These are phyloP conservation scores for Tephrocybe rancida DNA, from an alignment of 768 basidiomycete genomes.

Conservation along the genomic window DNA sequence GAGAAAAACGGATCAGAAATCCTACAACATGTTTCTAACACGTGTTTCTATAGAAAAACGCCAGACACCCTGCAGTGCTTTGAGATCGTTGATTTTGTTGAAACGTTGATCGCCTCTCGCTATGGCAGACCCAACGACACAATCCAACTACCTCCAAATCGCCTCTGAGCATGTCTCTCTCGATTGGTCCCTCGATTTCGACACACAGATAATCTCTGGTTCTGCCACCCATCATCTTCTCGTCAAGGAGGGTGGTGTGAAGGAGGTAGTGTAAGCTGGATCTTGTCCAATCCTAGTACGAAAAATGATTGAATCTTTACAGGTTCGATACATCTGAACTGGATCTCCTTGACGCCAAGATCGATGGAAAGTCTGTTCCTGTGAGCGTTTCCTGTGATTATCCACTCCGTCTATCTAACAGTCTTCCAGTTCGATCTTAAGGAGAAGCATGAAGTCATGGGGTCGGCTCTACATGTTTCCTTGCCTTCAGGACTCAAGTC, in stretches of 20 bases:
- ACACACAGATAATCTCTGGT: conserved; percentile 48
- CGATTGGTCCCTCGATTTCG: conserved; percentile 82
- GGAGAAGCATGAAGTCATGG: conserved; percentile 69
- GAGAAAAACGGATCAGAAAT: no score
- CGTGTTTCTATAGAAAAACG: no score
- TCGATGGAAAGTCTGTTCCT: conserved; percentile 49
- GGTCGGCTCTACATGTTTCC: conserved; percentile 68
- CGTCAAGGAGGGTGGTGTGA: conserved; percentile 53
- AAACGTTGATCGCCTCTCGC: no score
- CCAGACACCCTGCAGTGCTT: no score
- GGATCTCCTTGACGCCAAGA: conserved; percentile 53
- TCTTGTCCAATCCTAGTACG: not conserved
- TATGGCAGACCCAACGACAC: conserved; percentile 72
- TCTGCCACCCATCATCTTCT: conserved; percentile 63
- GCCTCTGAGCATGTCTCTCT: conserved; percentile 68
- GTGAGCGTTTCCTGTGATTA: conserved; percentile 33
- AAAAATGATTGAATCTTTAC: not conserved
- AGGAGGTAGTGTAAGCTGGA: conserved; percentile 59
- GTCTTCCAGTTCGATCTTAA: conserved; percentile 54
- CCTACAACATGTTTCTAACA: no score
- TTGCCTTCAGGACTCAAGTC: conserved; percentile 45
- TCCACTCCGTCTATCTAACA: conserved; percentile 1
- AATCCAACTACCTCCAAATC: conserved; percentile 78
- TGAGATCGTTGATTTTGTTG: no score
- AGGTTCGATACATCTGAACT: conserved; percentile 81